Evolutionary conservation across 2,329 filamentous ascomycete species (phyloP).

Genomic region (Gliomastix tumulicola): DNA sequence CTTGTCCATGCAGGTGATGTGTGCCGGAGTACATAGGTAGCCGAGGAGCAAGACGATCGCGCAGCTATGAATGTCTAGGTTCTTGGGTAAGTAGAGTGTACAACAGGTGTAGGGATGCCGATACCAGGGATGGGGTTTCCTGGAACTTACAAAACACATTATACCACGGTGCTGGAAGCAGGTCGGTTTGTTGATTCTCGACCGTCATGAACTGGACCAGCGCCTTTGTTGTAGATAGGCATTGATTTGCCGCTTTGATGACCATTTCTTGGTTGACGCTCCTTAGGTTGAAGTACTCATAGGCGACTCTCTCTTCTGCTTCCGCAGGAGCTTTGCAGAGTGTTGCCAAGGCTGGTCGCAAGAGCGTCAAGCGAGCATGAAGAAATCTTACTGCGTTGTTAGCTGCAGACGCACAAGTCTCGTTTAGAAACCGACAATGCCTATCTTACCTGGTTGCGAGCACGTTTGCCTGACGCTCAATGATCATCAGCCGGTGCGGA

Average conservation of each 20-base stretch:
- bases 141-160: conserved; percentile 1
- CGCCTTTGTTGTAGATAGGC: background rate
- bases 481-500: too few species aligned
- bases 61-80: background rate
- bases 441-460: background rate
- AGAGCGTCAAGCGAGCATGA: background rate
- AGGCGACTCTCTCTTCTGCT: too few species aligned
- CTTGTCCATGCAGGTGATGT: too few species aligned
- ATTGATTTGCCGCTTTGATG: background rate
- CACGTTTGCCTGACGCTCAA: background rate
- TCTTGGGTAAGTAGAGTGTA: background rate
- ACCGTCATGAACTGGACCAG: background rate
- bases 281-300: too few species aligned
- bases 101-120: background rate
- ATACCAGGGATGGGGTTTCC: background rate
- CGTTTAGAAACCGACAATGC: background rate
- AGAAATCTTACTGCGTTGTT: background rate
- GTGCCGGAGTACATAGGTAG: background rate
- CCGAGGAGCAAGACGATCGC: background rate
- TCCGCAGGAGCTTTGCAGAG: background rate
- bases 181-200: background rate
- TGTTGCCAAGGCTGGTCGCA: background rate
- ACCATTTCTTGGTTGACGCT: background rate
- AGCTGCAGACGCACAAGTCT: too few species aligned
- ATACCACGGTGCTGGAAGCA: conserved; percentile 1